These are phyloP conservation scores for Saccharomycopsis hybrid DNA, from an alignment of 1,139 yeast species.

Conservation along the genomic window DNA sequence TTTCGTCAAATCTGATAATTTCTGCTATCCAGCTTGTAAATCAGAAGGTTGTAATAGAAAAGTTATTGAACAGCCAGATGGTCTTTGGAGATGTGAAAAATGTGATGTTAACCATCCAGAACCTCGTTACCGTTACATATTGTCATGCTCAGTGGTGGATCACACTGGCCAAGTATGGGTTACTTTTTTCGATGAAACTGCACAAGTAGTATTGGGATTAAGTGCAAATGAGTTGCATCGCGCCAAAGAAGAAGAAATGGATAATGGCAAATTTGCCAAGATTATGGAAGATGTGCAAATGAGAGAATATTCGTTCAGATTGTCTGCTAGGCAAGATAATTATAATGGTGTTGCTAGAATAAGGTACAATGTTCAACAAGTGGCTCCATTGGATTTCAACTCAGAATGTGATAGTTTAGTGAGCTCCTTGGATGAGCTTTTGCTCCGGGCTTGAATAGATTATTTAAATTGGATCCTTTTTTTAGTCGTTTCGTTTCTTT, in stretches of 20 bases:
- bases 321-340: conserved; percentile 77
- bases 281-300: conserved; percentile 50
- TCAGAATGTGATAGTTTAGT: conserved; percentile 59
- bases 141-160: conserved; percentile 70
- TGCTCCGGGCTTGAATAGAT: background rate
- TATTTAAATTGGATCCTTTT: no score
- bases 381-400: conserved; percentile 51
- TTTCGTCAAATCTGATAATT: conserved; percentile 64
- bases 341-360: conserved; percentile 76
- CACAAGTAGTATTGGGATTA: conserved; percentile 57
- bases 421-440: conserved; percentile 24
- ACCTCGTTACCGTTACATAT: conserved; percentile 75
- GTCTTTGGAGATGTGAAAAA: conserved; percentile 89
- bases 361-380: conserved; percentile 59
- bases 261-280: conserved; percentile 42
- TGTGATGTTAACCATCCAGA: conserved; percentile 64
- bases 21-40: conserved; percentile 89
- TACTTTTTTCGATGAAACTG: conserved; percentile 82
- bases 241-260: conserved; percentile 38
- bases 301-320: conserved; percentile 65
- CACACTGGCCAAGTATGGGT: conserved; percentile 81
- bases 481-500: no score
- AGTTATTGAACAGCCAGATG: conserved; percentile 65
- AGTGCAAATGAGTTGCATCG: conserved; percentile 62
- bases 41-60: conserved; percentile 75